Base-by-base conservation (phyloP, 1,284 basidiomycete species). In the Volvariella volvacea region DNA sequence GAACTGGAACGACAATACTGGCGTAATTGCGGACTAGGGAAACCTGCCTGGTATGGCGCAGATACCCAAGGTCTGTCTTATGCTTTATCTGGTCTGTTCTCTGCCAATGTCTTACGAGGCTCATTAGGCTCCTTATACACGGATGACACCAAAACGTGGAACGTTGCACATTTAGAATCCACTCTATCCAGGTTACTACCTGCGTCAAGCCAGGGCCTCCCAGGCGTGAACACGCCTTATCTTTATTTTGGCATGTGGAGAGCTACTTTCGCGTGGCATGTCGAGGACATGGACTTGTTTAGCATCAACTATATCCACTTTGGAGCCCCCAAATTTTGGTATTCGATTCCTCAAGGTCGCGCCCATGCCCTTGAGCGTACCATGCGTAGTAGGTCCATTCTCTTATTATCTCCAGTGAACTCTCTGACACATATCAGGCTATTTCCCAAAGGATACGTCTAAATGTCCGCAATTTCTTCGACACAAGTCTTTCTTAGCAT, bases 221-320 rank as follows among this genome's bases (percentile, higher is more conserved):
- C 94, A 0, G 95, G 95, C 21, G 95, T 99, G 42, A 99, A 98
- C 58, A 88, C 92, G 1, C 95, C 95, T 0, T 99, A 99, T 62
- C 78, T 99, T 3, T 99, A 99, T 65, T 98, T 96, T 64, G 95
- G 95, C 52, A 97, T 97, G 92, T 99, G 95, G 95, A 76, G 92
- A 43, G 95, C 96, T 12, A 94, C 92, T 0, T 96, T 99, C 64
- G 92, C 95, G 0, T 99, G 96, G 96, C 95, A 99, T 56, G 95
- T 99, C 39, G 95, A 99, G 59, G 84, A 92, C 61, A 92, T 92
- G 90, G 95, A 98, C 60, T 74, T 99, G 2, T 96, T 95, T 67
- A 95, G 92, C 45, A 99, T 99, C 71, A 99, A 98, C 64, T 98
- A 96, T 60, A 93, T 99, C 50, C 95, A 99, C 64, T 99, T 98